Base-by-base conservation (phyloP, 2,329 filamentous ascomycete species). In the Pseudocercospora eumusae region DNA sequence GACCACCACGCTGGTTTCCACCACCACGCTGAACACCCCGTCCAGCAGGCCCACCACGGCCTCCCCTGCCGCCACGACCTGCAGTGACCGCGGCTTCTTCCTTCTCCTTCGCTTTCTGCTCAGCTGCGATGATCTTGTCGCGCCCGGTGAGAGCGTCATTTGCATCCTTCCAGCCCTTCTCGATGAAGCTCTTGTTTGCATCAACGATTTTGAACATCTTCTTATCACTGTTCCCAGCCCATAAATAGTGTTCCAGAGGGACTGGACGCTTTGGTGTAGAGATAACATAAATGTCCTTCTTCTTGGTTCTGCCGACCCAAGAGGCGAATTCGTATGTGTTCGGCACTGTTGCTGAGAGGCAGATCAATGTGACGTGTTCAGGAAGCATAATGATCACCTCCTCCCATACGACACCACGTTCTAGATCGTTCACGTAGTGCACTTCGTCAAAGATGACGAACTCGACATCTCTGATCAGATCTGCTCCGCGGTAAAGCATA, bases 351-450 rank as follows among this genome's bases (percentile, higher is more conserved):
- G 95, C 95, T 4, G 95, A 99, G 2, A 99, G 84, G 1, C 98
- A 81, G 68, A 99, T 99, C 21, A 99, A 83, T 1, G 95, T 96
- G 42, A 99, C 92, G 77, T 99, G 95, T 74, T 96, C 93, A 0
- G 95, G 95, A 59, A 99, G 83, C 95, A 99, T 98, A 72, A 99
- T 99, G 73, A 99, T 99, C 71, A 99, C 95, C 77, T 99, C 95
- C 77, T 99, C 95, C 95, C 95, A 99, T 0, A 99, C 95, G 5
- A 99, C 95, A 72, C 95, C 95, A 77, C 95, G 86, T 75, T 98
- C 95, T 25, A 90, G 84, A 75, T 99, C 95, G 73, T 98, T 99
- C 67, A 99, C 93, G 74, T 99, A 99, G 77, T 99, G 95, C 1
- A 99, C 95, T 77, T 99, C 95, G 71, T 99, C 95, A 66, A 99